These are phyloP conservation scores for Cynanchum wilfordii DNA, from an alignment of 257 asterid species.

Conservation along the genomic window DNA sequence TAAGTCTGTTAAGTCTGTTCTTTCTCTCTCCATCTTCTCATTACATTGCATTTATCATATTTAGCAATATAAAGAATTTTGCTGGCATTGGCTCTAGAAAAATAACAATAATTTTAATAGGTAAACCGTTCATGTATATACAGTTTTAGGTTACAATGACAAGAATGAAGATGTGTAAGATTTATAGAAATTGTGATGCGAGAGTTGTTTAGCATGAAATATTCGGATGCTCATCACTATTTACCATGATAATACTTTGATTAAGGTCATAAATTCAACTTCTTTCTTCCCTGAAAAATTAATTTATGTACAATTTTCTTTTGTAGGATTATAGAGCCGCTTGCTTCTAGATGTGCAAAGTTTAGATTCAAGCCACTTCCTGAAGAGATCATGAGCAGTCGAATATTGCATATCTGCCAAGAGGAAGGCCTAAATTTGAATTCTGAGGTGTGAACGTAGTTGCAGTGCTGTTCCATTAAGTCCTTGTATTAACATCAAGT, in stretches of 20 bases:
- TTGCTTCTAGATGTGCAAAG: slow-evolving; percentile 96
- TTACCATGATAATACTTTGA: background rate
- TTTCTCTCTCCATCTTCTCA: background rate
- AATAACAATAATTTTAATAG: too few relatives aligned
- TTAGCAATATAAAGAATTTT: too few relatives aligned
- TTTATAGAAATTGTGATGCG: too few relatives aligned
- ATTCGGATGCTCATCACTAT: background rate
- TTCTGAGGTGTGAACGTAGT: slow-evolving; percentile 58
- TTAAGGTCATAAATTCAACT: background rate
- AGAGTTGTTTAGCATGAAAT: background rate
- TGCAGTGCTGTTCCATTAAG: slow-evolving; percentile 16
- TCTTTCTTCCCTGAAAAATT: background rate
- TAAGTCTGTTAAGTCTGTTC: background rate
- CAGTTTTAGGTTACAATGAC: background rate
- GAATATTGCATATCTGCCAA: slow-evolving; percentile 72
- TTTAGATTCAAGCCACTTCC: slow-evolving; percentile 96
- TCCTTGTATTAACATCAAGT: slow-evolving; percentile 12
- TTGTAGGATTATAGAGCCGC: slow-evolving; percentile 90
- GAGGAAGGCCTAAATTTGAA: slow-evolving; percentile 84
- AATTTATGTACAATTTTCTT: slow-evolving; percentile 7
- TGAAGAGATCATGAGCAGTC: slow-evolving; percentile 75
- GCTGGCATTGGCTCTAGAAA: too few relatives aligned
- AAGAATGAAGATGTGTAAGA: background rate
- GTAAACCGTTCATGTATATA: too few relatives aligned
- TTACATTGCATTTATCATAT: too few relatives aligned